Percentiles rank a stretch among this genome's conserved stretches.
Conservation (phyloP, 1,284 basidiomycete genomes). For the Malassezia caprae region DNA sequence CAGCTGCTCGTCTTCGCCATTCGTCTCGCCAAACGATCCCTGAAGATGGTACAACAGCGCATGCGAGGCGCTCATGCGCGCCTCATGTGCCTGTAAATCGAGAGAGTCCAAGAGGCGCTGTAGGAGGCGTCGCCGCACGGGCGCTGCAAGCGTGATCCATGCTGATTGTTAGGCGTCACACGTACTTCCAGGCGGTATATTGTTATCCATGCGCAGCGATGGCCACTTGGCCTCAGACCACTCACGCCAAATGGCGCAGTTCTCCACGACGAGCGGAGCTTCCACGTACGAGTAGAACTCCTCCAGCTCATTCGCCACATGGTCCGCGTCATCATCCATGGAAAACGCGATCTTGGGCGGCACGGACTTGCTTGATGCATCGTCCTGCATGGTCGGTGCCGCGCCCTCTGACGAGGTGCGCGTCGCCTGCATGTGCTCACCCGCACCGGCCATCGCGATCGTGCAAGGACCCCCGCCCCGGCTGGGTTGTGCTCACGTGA, state of each 20-base stretch:
- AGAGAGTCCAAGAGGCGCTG: slow-evolving; percentile 34
- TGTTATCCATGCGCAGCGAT: neutral
- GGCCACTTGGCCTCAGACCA: slow-evolving; percentile 27
- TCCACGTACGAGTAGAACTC: slow-evolving; percentile 98
- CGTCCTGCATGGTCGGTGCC: no score
- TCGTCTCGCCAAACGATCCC: slow-evolving; percentile 81
- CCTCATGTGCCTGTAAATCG: slow-evolving; percentile 35
- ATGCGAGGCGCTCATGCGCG: slow-evolving; percentile 34
- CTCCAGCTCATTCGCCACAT: slow-evolving; percentile 86
- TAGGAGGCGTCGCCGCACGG: slow-evolving; percentile 28
- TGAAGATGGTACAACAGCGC: slow-evolving; percentile 49
- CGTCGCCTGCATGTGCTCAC: neutral
- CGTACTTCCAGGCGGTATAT: neutral
- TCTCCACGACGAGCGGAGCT: slow-evolving; percentile 78
- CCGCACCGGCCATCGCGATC: neutral
- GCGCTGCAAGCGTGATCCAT: slow-evolving; percentile 35
- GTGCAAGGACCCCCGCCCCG: neutral
- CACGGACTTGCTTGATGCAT: no score
- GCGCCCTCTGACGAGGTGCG: neutral
- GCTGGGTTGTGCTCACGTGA: neutral
- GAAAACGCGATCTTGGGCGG: slow-evolving; percentile 20
- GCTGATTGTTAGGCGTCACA: slow-evolving; percentile 15
- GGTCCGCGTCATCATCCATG: slow-evolving; percentile 65
- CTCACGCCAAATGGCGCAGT: slow-evolving; percentile 74
- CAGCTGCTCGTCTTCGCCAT: slow-evolving; percentile 81